Base-by-base conservation (phyloP, 345 rosid genomes). In the Bretschneidera sinensis region DNA sequence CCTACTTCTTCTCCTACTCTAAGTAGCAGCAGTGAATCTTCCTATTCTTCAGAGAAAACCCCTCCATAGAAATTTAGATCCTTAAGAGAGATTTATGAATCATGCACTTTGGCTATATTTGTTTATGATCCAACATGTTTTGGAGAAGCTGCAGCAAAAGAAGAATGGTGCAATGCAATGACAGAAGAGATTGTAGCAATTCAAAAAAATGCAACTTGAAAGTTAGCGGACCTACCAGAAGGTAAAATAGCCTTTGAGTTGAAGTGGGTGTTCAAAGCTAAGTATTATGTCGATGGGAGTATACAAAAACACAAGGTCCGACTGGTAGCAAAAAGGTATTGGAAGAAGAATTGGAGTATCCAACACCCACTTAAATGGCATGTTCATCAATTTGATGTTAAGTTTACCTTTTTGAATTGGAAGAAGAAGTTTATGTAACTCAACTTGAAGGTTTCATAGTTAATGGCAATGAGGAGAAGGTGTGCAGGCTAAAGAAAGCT, bases 181-280 rank as follows among this genome's bases (percentile, higher is more conserved):
- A 17, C 45, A 13, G 54, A 62, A 49, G 57, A 60, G 9, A 48
- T 53, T 1, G 1, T 17, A 17, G 39, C 54, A n/a, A n/a, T n/a
- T n/a, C n/a, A 51, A 23, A 57, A 39, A 9, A 70, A 43, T 35
- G 17, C 57, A 20, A 70, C 61, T 16, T 57, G 60, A 48, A 0
- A 55, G 4, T 7, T 63, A 20, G 31, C 24, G 9, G 39, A 70
- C 21, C 19, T 48, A 17, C 63, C 45, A n/a, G 4, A 49, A 43
- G 21, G 43, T 10, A 59, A 64, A 17, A 34, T 51, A 7, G 21
- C 25, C 5, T 22, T 54, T 60, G 53, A 71, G 15, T 31, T 53
- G n/a, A 64, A 71, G 18, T 71, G 58, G 63, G 52, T 71, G 5
- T 60, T 59, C 62, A 65, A 19, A 24, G 45, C 53, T 0, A 71